These are phyloP conservation scores for Phaeomoniella chlamydospora DNA, from an alignment of 2,329 filamentous ascomycete genomes.

Conservation along the genomic window DNA sequence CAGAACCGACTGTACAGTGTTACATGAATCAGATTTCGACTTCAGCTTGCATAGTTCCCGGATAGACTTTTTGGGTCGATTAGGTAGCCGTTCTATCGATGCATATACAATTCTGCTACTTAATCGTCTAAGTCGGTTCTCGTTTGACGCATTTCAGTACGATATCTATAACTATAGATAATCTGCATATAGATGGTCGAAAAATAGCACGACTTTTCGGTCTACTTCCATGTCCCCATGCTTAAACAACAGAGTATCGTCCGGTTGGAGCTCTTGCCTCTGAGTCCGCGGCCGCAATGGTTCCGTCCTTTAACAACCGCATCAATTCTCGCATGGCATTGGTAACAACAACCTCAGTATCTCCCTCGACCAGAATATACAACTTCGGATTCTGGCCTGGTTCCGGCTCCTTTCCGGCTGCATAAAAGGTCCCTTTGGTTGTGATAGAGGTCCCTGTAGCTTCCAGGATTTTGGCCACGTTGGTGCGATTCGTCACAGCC, in stretches of 20 bases:
- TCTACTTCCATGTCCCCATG: too few relatives aligned
- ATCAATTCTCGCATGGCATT: conserved; percentile 85
- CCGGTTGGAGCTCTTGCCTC: conserved; percentile 65
- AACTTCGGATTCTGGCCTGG: conserved; percentile 73
- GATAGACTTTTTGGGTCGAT: too few relatives aligned
- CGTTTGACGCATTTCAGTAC: too few relatives aligned
- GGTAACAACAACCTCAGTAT: conserved; percentile 84
- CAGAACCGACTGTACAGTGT: too few relatives aligned
- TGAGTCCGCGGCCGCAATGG: conserved; percentile 76
- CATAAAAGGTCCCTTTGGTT: conserved; percentile 87
- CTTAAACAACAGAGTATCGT: conserved; percentile 70
- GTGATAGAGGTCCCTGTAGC: conserved; percentile 91
- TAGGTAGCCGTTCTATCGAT: too few relatives aligned
- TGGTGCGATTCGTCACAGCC: conserved; percentile 96
- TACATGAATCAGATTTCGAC: too few relatives aligned
- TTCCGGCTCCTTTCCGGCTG: conserved; percentile 64
- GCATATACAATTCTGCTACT: too few relatives aligned
- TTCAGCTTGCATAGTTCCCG: too few relatives aligned
- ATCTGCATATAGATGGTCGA: too few relatives aligned
- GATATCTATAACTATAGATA: too few relatives aligned
- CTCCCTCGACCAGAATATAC: conserved; percentile 94
- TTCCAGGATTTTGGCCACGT: conserved; percentile 95
- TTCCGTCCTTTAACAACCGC: conserved; percentile 76
- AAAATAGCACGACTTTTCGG: too few relatives aligned
- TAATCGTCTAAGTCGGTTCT: too few relatives aligned